Percentiles rank a stretch among this genome's conserved stretches.
Conservation (phyloP, 805 yeast genomes). For the Suhomyces kilbournensis region DNA sequence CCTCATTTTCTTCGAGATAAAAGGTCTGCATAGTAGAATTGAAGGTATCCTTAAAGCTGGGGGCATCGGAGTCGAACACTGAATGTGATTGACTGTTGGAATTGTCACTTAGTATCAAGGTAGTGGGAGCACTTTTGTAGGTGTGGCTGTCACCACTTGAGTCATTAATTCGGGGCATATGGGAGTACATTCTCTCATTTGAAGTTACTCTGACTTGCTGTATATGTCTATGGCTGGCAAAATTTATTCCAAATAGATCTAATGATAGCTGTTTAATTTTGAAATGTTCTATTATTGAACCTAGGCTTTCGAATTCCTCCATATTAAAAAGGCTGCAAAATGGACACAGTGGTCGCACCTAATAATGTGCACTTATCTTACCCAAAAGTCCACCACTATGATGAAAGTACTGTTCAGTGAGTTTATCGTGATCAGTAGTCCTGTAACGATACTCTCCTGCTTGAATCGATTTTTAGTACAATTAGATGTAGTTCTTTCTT, state of each 20-base stretch:
- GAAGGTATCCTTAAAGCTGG: neutral
- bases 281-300: slow-evolving; percentile 17
- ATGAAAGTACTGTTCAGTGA: neutral
- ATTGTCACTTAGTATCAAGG: neutral
- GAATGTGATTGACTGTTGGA: neutral
- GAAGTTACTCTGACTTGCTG: neutral
- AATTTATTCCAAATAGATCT: slow-evolving; percentile 11
- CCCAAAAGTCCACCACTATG: neutral
- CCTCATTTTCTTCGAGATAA: neutral
- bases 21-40: neutral
- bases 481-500: neutral
- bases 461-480: neutral
- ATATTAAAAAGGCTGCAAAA: slow-evolving; percentile 10
- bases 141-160: neutral
- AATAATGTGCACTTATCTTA: neutral
- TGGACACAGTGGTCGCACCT: neutral
- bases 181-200: neutral
- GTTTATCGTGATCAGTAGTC: neutral
- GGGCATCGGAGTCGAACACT: neutral
- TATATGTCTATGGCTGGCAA: neutral
- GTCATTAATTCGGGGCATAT: neutral
- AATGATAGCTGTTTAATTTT: slow-evolving; percentile 14
- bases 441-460: neutral
- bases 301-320: slow-evolving; percentile 20
- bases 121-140: neutral